Evolutionary conservation across 2,329 filamentous ascomycete genomes (phyloP).

Genomic region (Neophaeococcomyces mojaviensis): DNA sequence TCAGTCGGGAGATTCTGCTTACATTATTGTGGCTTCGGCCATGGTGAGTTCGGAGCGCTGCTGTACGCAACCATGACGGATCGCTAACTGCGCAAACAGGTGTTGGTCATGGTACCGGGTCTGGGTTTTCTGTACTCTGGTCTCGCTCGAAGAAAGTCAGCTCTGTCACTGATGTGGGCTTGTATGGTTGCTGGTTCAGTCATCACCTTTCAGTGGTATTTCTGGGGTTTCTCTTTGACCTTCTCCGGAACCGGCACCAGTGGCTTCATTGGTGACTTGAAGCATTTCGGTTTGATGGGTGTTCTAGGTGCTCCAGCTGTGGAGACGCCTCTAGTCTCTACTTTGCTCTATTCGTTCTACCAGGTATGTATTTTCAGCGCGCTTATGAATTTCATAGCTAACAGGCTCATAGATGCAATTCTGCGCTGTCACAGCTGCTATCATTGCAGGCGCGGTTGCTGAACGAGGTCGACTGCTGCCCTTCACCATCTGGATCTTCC

Average conservation of each 20-base stretch:
- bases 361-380: conserved; percentile 49
- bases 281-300: conserved; percentile 81
- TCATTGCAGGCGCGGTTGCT: conserved; percentile 83
- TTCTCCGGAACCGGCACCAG: conserved; percentile 77
- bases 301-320: conserved; percentile 77
- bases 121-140: conserved; percentile 97
- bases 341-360: conserved; percentile 89
- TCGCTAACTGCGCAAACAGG: conserved; percentile 13
- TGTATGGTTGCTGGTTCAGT: conserved; percentile 90
- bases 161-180: conserved; percentile 93
- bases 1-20: conserved; percentile 82
- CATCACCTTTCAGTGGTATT: conserved; percentile 97
- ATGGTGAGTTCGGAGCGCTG: conserved; percentile 49
- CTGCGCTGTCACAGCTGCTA: conserved; percentile 83
- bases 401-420: conserved; percentile 73
- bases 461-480: conserved; percentile 90
- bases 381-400: conserved; percentile 11
- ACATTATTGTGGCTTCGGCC: conserved; percentile 79
- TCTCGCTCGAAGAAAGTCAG: conserved; percentile 93
- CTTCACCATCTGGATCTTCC: conserved; percentile 90
- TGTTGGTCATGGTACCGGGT: conserved; percentile 91
- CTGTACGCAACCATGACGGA: neutral
- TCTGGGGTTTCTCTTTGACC: conserved; percentile 95
- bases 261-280: conserved; percentile 84
- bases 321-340: conserved; percentile 79